phyloP scores from a whole-genome alignment of 345 rosid genomes.

The Viola odorata region DNA sequence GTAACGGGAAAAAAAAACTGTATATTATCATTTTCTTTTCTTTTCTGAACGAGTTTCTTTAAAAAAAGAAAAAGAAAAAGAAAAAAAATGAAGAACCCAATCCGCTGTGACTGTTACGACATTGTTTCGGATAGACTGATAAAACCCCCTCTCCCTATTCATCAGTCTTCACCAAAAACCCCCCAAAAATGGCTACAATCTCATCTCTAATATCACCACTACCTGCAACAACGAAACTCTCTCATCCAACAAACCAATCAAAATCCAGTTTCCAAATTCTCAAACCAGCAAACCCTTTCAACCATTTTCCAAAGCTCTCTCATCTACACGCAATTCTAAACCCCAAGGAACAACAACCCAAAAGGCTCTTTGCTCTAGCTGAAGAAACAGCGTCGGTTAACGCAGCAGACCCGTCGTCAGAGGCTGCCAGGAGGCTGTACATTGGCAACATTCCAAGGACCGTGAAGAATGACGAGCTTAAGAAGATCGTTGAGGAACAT shows the following conservation, averaged over 20 bases:
- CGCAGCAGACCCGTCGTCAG: conserved; percentile 36
- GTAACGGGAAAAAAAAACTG: too few species aligned
- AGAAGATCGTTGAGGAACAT: conserved; percentile 60
- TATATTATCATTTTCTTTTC: too few species aligned
- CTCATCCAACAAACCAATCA: conserved; percentile 10
- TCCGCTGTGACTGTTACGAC: too few species aligned
- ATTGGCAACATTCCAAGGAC: conserved; percentile 81
- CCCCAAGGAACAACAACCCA: conserved; percentile 13
- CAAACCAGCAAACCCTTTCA: conserved; percentile 6
- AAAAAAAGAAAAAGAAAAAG: too few species aligned
- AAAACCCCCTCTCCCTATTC: neutral
- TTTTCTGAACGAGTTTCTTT: too few species aligned
- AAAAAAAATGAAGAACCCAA: too few species aligned
- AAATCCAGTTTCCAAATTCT: conserved; percentile 24
- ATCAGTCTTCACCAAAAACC: neutral
- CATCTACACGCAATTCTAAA: neutral
- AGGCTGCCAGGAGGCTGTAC: conserved; percentile 55
- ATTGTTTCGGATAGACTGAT: too few species aligned
- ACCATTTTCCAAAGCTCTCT: conserved; percentile 7
- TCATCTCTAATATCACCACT: conserved; percentile 22
- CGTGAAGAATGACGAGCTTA: conserved; percentile 47
- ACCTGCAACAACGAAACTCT: conserved; percentile 15
- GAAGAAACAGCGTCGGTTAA: conserved; percentile 33
- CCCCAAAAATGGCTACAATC: conserved; percentile 30
- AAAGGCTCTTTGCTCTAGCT: conserved; percentile 37